These are phyloP conservation scores for Pluteus cervinus DNA, from an alignment of 768 basidiomycete species.

Conservation along the genomic window DNA sequence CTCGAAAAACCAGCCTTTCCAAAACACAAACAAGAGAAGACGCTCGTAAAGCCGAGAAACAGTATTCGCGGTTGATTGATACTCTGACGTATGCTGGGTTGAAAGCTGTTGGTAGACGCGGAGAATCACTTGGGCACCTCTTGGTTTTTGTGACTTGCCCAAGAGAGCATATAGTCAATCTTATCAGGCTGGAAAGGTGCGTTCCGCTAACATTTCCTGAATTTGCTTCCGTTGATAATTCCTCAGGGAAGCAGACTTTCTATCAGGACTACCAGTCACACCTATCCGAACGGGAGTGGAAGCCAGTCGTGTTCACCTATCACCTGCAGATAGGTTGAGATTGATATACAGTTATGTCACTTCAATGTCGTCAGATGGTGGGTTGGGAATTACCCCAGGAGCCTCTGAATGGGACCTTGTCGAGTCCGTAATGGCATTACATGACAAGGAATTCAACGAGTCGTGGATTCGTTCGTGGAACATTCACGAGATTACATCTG, in stretches of 20 bases:
- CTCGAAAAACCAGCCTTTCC: constrained; percentile 40
- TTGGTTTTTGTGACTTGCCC: constrained; percentile 75
- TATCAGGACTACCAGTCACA: constrained; percentile 63
- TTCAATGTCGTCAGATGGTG: constrained; percentile 67
- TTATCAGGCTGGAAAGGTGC: constrained; percentile 73
- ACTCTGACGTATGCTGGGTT: constrained; percentile 59
- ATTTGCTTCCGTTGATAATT: neutral
- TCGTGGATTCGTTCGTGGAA: constrained; percentile 77
- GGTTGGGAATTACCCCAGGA: constrained; percentile 75
- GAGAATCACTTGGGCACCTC: constrained; percentile 71
- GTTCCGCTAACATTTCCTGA: constrained; percentile 15
- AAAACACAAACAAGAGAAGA: constrained; percentile 62
- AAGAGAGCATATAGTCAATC: constrained; percentile 47
- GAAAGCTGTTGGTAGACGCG: constrained; percentile 66
- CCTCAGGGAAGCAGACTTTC: constrained; percentile 65
- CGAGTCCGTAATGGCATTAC: constrained; percentile 76
- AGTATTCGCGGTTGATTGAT: constrained; percentile 61
- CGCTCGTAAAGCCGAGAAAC: constrained; percentile 56
- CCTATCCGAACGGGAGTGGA: constrained; percentile 40
- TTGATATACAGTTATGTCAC: constrained; percentile 70
- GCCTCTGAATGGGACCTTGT: constrained; percentile 74
- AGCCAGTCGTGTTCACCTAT: constrained; percentile 40
- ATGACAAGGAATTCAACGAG: constrained; percentile 78
- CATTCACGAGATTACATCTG: constrained; percentile 51
- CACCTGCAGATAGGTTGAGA: constrained; percentile 76